Percentiles rank a stretch among this genome's conserved stretches.
These are phyloP conservation scores for Circinella minor DNA, from an alignment of 371 early-diverging fungal species.

Conservation along the genomic window DNA sequence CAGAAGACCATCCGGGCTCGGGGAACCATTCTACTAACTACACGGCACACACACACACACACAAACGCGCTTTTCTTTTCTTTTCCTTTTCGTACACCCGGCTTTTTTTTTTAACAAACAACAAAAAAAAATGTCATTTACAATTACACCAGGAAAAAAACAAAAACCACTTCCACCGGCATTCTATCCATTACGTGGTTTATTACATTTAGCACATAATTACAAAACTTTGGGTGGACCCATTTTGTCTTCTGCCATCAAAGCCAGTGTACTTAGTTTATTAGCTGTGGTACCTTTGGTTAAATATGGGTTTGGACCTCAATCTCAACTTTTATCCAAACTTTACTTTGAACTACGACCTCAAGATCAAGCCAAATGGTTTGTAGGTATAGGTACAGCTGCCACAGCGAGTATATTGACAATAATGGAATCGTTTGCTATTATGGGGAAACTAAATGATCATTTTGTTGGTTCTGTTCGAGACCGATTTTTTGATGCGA, in stretches of 20 bases:
- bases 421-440: constrained; percentile 32
- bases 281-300: constrained; percentile 33
- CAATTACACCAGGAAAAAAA: constrained; percentile 14
- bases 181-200: constrained; percentile 40
- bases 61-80: not conserved
- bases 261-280: constrained; percentile 36
- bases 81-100: not conserved
- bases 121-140: constrained; percentile 10
- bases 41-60: too few species aligned
- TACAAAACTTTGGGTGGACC: constrained; percentile 32
- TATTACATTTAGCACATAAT: constrained; percentile 39
- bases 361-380: constrained; percentile 16
- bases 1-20: not conserved
- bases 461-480: constrained; percentile 36
- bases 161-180: constrained; percentile 14
- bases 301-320: constrained; percentile 33
- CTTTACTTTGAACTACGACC: constrained; percentile 15
- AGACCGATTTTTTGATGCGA: constrained; percentile 42
- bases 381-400: constrained; percentile 17
- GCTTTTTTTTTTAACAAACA: not conserved
- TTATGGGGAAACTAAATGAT: constrained; percentile 25
- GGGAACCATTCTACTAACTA: too few species aligned
- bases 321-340: constrained; percentile 20
- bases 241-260: constrained; percentile 37
- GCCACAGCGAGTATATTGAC: constrained; percentile 28